Base-by-base conservation (phyloP, 2,329 filamentous ascomycete genomes). In the Curvularia hawaiiensis region DNA sequence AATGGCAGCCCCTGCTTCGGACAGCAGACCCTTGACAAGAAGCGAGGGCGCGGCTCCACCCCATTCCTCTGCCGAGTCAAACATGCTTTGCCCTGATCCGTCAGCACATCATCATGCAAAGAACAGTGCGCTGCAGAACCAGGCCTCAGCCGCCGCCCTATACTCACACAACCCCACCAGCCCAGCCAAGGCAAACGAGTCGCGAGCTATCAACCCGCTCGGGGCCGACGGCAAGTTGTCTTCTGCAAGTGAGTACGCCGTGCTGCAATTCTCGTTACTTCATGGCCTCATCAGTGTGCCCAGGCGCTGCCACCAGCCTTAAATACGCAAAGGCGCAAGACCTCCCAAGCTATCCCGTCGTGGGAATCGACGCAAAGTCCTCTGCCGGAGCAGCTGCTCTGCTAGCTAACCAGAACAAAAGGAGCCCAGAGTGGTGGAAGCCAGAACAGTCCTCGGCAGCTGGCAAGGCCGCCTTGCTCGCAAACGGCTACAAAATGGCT, bases 331-430 rank as follows among this genome's bases (percentile, higher is more conserved):
- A 85, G 68, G 85, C 90, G 43, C 82, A 86, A 69, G 87, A 90
- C 66, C 83, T 95, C 22, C 91, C 91, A 38, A 90, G 88, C 69
- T 94, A 84, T 68, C 90, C 91, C 12, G 87, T 88, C 10, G 74
- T 82, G 56, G 89, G 90, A 38, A 81, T 91, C 50, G 73, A 80
- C 55, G 77, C 80, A 46, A 79, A 76, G 41, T 77, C 81, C 50
- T 91, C 90, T 55, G 91, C 90, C 59, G 85, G 88, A 63, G 86
- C 90, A 54, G 92, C 91, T 52, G 90, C 90, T 40, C 85, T 84
- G 50, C 79, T 94, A 45, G 91, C 91, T 50, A 90, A 91, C 81
- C 82, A 85, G 48, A 90, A 86, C 69, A 85, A 86, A 65, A 90
- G 86, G 70, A 75, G 85, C 3, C 79, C 87, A 50, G 84, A 90